Evolutionary conservation across 1,139 yeast genomes (phyloP).

Genomic region (Starmera stellimalicola): DNA sequence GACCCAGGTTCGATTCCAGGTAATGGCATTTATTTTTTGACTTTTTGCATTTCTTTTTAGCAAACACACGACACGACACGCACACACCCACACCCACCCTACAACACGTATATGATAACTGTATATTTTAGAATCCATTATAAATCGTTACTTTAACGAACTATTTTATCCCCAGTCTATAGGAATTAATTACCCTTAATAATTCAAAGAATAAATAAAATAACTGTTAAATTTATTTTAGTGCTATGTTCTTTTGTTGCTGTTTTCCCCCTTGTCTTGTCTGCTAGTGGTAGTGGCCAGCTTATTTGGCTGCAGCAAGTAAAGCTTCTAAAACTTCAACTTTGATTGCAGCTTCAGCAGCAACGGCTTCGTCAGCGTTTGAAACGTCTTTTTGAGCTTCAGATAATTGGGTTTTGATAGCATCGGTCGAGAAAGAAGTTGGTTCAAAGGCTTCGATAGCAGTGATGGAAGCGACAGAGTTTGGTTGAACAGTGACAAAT

Average conservation of each 20-base stretch:
- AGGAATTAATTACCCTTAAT: too few relatives aligned
- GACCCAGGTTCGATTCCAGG: conserved; percentile 35
- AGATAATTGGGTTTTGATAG: conserved; percentile 72
- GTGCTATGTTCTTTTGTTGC: neutral
- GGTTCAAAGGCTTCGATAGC: conserved; percentile 95
- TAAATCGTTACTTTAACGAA: too few relatives aligned
- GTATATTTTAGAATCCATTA: too few relatives aligned
- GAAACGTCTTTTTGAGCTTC: conserved; percentile 92
- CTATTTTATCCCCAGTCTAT: too few relatives aligned
- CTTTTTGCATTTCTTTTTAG: too few relatives aligned
- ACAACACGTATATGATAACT: too few relatives aligned
- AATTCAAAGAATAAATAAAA: too few relatives aligned
- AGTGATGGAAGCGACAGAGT: conserved; percentile 81
- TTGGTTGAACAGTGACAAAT: conserved; percentile 94
- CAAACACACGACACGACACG: too few relatives aligned
- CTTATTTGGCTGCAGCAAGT: conserved; percentile 67
- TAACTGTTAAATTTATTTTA: too few relatives aligned
- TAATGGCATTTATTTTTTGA: conserved; percentile 23
- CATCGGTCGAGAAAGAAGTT: conserved; percentile 76
- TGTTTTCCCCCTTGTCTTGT: neutral
- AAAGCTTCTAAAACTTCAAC: conserved; percentile 94
- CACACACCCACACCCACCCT: too few relatives aligned
- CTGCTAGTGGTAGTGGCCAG: neutral
- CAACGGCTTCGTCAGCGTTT: conserved; percentile 78
- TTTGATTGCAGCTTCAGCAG: conserved; percentile 93